Conservation (phyloP, 1,139 yeast genomes). For the Lodderomyces orthopsilosis region DNA sequence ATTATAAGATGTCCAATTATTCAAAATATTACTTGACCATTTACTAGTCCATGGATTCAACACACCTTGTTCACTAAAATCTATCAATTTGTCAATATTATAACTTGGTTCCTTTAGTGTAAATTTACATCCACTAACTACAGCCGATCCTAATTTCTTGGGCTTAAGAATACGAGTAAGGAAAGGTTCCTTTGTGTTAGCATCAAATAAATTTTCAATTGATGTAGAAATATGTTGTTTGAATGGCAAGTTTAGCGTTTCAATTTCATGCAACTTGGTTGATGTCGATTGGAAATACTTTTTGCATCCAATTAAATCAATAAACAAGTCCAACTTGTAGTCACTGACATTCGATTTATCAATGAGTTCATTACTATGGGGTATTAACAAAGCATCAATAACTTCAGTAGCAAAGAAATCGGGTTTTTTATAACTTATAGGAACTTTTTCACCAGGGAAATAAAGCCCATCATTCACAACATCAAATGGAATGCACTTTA, state of each 20-base stretch:
- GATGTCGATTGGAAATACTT: conserved; percentile 32
- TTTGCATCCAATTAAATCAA: conserved; percentile 43
- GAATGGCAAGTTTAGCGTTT: conserved; percentile 33
- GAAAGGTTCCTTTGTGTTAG: conserved; percentile 32
- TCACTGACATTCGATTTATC: conserved; percentile 21
- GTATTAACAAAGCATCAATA: conserved; percentile 31
- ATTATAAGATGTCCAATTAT: conserved; percentile 32
- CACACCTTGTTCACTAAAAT: conserved; percentile 19
- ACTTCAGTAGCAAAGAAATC: conserved; percentile 42
- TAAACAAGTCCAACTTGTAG: conserved; percentile 36
- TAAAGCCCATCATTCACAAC: conserved; percentile 34
- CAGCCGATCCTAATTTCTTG: conserved; percentile 29
- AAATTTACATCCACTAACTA: conserved; percentile 40
- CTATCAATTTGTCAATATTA: conserved; percentile 28
- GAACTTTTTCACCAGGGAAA: conserved; percentile 36
- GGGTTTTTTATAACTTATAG: conserved; percentile 39
- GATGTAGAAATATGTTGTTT: conserved; percentile 20
- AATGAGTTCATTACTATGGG: conserved; percentile 21
- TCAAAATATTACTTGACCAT: conserved; percentile 34
- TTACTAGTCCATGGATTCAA: conserved; percentile 35
- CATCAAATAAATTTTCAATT: conserved; percentile 24
- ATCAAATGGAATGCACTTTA: conserved; percentile 35
- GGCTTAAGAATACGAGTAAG: conserved; percentile 40
- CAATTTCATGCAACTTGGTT: conserved; percentile 30
- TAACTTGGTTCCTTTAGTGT: conserved; percentile 33